Percentiles rank a stretch among this genome's conserved stretches.
Conservation (phyloP, 1,284 basidiomycete species). For the Xerocomus alliaceus region DNA sequence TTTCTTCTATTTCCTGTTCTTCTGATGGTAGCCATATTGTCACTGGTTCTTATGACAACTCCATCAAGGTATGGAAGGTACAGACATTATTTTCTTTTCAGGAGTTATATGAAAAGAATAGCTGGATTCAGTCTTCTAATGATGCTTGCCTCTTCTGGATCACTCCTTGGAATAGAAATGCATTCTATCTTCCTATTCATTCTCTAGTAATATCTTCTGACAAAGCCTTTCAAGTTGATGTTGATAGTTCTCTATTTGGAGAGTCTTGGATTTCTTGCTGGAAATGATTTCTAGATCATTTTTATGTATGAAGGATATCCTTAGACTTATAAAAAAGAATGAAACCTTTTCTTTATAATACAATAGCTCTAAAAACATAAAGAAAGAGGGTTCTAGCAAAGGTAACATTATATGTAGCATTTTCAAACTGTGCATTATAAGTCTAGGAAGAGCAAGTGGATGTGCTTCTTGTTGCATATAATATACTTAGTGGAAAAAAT, state of each 20-base stretch:
- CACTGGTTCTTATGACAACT: not conserved
- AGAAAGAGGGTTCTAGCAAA: too few relatives aligned
- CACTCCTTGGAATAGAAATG: not conserved
- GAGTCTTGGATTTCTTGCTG: not conserved
- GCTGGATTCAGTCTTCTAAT: not conserved
- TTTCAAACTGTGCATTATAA: too few relatives aligned
- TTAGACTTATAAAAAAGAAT: too few relatives aligned
- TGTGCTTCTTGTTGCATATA: too few relatives aligned
- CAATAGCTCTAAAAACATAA: too few relatives aligned
- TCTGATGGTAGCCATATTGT: not conserved
- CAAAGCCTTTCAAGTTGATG: not conserved
- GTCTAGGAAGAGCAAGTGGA: too few relatives aligned
- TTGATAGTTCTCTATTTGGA: not conserved
- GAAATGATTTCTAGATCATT: not conserved
- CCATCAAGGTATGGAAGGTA: not conserved
- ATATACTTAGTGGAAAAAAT: too few relatives aligned
- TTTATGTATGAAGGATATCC: too few relatives aligned
- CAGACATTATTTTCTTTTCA: not conserved
- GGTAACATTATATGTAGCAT: too few relatives aligned
- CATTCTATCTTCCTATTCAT: not conserved
- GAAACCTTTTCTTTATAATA: too few relatives aligned
- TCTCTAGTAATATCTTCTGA: not conserved
- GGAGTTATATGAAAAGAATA: not conserved
- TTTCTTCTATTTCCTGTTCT: not conserved
- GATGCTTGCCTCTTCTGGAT: not conserved